phyloP scores from a whole-genome alignment of 2,329 filamentous ascomycete genomes.

The Graphium sp. region DNA sequence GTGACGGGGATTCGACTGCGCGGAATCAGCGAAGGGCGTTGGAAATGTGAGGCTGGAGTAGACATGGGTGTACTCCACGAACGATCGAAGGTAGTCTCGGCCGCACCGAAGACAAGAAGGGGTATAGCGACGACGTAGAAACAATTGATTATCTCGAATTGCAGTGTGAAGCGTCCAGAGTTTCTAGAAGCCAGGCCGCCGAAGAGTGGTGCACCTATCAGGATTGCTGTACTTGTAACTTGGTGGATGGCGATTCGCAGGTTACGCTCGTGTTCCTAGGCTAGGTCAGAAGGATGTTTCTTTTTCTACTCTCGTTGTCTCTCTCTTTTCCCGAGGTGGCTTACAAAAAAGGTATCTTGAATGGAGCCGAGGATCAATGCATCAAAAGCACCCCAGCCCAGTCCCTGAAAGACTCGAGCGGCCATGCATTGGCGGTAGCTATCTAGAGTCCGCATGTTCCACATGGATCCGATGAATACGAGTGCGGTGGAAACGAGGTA shows the following conservation, averaged over 20 bases:
- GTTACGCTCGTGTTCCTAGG: constrained; percentile 34
- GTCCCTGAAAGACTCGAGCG: constrained; percentile 33
- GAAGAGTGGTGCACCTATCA: constrained; percentile 36
- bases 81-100: constrained; percentile 35
- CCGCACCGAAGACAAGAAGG: constrained; percentile 26
- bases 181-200: constrained; percentile 29
- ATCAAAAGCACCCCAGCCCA: constrained; percentile 44
- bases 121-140: constrained; percentile 29
- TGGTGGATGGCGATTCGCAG: constrained; percentile 26
- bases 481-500: constrained; percentile 27
- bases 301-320: background rate
- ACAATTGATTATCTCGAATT: constrained; percentile 32
- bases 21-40: constrained; percentile 8
- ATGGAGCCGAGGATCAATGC: constrained; percentile 32
- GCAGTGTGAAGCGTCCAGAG: constrained; percentile 22
- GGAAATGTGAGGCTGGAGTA: constrained; percentile 6
- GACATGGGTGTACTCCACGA: constrained; percentile 10
- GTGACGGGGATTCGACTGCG: constrained; percentile 12
- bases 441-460: constrained; percentile 25
- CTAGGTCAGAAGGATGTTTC: constrained; percentile 8
- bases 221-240: constrained; percentile 23
- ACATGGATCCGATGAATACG: constrained; percentile 30
- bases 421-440: constrained; percentile 29
- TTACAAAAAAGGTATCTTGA: constrained; percentile 39
- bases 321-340: constrained; percentile 6